Evolutionary conservation across 1,284 basidiomycete genomes (phyloP).

Genomic region (Lentinula novae-zelandiae): DNA sequence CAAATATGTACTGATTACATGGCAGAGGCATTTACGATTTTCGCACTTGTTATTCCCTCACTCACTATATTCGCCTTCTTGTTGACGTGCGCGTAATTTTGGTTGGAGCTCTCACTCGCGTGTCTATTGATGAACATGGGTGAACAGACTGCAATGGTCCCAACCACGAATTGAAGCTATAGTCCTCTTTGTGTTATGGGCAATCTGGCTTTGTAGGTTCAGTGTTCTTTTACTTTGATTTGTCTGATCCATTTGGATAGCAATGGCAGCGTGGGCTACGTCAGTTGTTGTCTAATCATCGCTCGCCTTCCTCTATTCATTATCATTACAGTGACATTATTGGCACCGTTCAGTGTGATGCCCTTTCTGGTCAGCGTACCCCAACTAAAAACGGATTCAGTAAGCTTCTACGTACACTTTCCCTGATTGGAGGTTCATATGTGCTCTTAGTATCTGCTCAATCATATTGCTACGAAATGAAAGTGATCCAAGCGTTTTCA

Average conservation of each 20-base stretch:
- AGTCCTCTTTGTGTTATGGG: conserved; percentile 49
- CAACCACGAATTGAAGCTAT: conserved; percentile 60
- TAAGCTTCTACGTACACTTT: conserved; percentile 29
- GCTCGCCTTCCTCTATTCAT: conserved; percentile 10
- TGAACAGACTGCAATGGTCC: conserved; percentile 59
- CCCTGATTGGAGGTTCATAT: conserved; percentile 7
- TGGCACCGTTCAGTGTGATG: conserved; percentile 61
- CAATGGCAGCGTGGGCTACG: conserved; percentile 72
- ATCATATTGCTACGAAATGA: conserved; percentile 73
- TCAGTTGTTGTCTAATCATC: conserved; percentile 31
- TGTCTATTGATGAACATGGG: background rate
- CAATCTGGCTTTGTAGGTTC: conserved; percentile 64
- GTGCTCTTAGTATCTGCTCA: conserved; percentile 44
- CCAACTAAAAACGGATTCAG: conserved; percentile 54
- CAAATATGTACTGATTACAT: background rate
- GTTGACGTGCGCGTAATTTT: conserved; percentile 39
- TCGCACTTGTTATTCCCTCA: conserved; percentile 59
- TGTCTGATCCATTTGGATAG: conserved; percentile 29
- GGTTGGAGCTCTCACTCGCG: background rate
- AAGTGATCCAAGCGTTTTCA: conserved; percentile 71
- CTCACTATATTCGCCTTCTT: conserved; percentile 58
- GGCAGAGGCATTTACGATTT: conserved; percentile 66
- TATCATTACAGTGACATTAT: conserved; percentile 58
- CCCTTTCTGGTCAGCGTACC: conserved; percentile 39
- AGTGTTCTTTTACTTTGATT: background rate